Percentiles rank a stretch among this genome's conserved stretches.
Conservation (phyloP, 2,329 filamentous ascomycete species). For the Eutypella sp. region DNA sequence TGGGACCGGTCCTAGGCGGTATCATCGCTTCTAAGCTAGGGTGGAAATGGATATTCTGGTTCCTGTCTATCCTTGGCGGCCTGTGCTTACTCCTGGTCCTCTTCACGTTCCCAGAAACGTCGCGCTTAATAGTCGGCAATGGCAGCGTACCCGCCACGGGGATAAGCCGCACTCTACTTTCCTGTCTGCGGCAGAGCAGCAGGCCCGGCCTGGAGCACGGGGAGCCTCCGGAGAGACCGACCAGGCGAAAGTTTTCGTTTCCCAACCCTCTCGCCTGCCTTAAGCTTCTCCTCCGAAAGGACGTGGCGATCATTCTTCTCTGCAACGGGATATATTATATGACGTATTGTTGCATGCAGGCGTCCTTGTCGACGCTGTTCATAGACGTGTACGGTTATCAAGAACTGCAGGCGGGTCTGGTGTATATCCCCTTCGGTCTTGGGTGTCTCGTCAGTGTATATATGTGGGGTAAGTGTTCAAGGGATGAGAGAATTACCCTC, state of each 20-base stretch:
- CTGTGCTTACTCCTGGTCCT: conserved; percentile 31
- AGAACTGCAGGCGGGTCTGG: conserved; percentile 14
- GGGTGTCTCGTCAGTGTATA: conserved; percentile 11
- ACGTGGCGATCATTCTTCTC: conserved; percentile 9
- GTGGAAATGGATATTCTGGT: conserved; percentile 46
- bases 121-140: conserved; percentile 10
- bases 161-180: conserved; percentile 6
- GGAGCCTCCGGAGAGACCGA: background rate
- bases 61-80: conserved; percentile 33
- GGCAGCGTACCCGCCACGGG: conserved; percentile 8
- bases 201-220: background rate
- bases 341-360: conserved; percentile 15
- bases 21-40: conserved; percentile 39
- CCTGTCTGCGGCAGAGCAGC: background rate
- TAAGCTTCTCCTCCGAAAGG: conserved; percentile 5
- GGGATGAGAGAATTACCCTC: no score
- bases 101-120: conserved; percentile 33
- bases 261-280: conserved; percentile 12
- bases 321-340: conserved; percentile 20
- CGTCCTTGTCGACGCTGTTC: conserved; percentile 17
- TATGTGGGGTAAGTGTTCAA: conserved; percentile 14
- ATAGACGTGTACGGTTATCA: conserved; percentile 14
- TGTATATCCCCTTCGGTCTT: conserved; percentile 15
- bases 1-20: conserved; percentile 43
- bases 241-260: background rate